Base-by-base conservation (phyloP, 805 yeast species). In the Kluyveromyces aestuarii region DNA sequence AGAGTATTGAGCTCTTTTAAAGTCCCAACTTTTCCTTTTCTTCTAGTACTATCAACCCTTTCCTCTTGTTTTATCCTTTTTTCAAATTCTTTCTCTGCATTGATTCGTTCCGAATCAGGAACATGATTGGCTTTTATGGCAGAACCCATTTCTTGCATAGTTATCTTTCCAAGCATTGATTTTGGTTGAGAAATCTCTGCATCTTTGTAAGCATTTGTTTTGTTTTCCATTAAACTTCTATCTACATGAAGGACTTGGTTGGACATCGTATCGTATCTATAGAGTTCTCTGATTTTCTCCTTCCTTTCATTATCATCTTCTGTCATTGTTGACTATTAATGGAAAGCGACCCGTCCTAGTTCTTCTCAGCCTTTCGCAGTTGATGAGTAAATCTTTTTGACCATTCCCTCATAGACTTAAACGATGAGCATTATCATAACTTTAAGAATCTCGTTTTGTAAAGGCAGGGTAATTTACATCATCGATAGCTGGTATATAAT, bases 241-340 rank as follows among this genome's bases (percentile, higher is more conserved):
- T 83, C 87, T 52, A 75, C 77, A 52, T 74, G 69, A 27, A 82
- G 72, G 52, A 87, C 91, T 69, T 82, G 82, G 56, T 82, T 84
- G 45, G 95, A 76, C 89, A 87, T 83, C 60, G 79, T 86, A 61
- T 81, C 84, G 56, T 81, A 79, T 54, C 80, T 74, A 64, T 81
- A 82, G 6, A 62, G 53, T 61, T 64, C 66, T 37, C 56, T 57
- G 25, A 64, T 62, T 47, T 58, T 59, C 43, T 56, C 51, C 33
- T 45, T 50, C 19, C 48, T 49, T 11, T 57, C 59, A 21, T 52
- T 45, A 2, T 48, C 48, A 19, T 49, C 38, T 10, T 48, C 49
- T 16, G 55, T 44, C 62, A 58, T 55, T 25, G 14, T 44, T 40
- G 37, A 10, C 27, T 8, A 18, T 8, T 9, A 27, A 27, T 9